These are phyloP conservation scores for Alopecurus myosuroides DNA, from an alignment of 176 grass and related monocot species.

Conservation along the genomic window DNA sequence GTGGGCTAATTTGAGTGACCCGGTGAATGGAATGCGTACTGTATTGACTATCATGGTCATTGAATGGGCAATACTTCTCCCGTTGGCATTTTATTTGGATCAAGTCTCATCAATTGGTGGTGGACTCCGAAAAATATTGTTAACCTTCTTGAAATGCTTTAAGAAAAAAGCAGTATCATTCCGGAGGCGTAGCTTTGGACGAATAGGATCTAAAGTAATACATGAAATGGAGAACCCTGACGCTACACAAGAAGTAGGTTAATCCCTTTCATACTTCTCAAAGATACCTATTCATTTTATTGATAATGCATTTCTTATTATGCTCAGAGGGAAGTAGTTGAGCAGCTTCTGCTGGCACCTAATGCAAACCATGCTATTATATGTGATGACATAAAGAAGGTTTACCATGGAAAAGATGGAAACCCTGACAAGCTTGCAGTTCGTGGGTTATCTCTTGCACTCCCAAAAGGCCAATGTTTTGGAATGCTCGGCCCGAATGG, in stretches of 20 bases:
- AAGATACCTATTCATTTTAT: background rate
- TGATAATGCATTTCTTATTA: slow-evolving; percentile 7
- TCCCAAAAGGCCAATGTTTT: slow-evolving; percentile 89
- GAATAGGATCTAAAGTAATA: slow-evolving; percentile 56
- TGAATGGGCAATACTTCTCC: slow-evolving; percentile 64
- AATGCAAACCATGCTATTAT: slow-evolving; percentile 55
- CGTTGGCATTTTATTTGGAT: slow-evolving; percentile 63
- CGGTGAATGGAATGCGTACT: slow-evolving; percentile 53
- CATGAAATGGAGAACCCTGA: slow-evolving; percentile 71
- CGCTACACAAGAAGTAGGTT: slow-evolving; percentile 60
- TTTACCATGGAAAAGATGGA: slow-evolving; percentile 85
- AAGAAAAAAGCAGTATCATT: slow-evolving; percentile 31
- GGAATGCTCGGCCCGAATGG: slow-evolving; percentile 98
- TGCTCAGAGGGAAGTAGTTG: slow-evolving; percentile 64
- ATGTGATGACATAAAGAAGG: slow-evolving; percentile 68
- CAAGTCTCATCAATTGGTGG: slow-evolving; percentile 48
- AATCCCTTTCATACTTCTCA: background rate
- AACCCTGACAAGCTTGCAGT: slow-evolving; percentile 88
- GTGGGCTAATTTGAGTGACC: slow-evolving; percentile 63
- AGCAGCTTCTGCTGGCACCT: slow-evolving; percentile 54
- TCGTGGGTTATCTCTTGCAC: slow-evolving; percentile 81
- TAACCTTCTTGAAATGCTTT: slow-evolving; percentile 55
- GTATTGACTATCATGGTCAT: slow-evolving; percentile 85
- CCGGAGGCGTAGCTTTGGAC: slow-evolving; percentile 39
- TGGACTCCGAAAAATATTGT: slow-evolving; percentile 28